These are phyloP conservation scores for Botryotinia narcissicola DNA, from an alignment of 2,329 filamentous ascomycete genomes.

Conservation along the genomic window DNA sequence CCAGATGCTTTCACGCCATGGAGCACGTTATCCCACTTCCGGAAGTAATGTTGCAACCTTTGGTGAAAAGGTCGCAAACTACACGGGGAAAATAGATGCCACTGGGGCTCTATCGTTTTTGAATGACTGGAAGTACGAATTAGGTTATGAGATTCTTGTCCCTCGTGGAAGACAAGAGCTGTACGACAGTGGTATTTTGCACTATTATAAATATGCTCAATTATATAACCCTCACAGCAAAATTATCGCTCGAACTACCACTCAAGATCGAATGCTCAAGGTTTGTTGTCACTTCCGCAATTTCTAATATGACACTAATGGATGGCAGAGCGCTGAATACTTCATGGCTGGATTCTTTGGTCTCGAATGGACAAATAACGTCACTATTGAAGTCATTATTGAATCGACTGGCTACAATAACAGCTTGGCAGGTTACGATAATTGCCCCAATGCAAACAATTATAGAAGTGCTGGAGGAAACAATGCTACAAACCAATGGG, in stretches of 20 bases:
- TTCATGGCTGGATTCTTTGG: constrained; percentile 79
- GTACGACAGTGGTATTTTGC: constrained; percentile 66
- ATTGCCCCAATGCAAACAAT: constrained; percentile 60
- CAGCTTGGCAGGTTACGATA: constrained; percentile 64
- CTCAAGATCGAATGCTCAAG: constrained; percentile 75
- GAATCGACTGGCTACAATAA: constrained; percentile 66
- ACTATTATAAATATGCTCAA: constrained; percentile 56
- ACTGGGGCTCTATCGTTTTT: constrained; percentile 63
- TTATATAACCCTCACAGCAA: constrained; percentile 71
- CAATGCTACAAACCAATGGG: constrained; percentile 59
- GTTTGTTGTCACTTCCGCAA: constrained; percentile 40
- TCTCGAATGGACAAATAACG: constrained; percentile 69
- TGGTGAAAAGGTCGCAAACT: constrained; percentile 56
- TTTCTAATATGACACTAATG: not conserved
- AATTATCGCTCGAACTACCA: constrained; percentile 71
- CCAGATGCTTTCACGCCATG: constrained; percentile 73
- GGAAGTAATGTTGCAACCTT: constrained; percentile 54
- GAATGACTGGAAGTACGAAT: constrained; percentile 64
- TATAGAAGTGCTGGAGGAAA: constrained; percentile 48
- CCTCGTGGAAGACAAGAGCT: constrained; percentile 71
- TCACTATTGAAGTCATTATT: constrained; percentile 69
- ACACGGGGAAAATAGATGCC: constrained; percentile 53
- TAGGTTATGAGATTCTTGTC: constrained; percentile 70
- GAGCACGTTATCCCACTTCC: constrained; percentile 68
- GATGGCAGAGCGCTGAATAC: constrained; percentile 57